A percentile compares a stretch with the other conserved stretches of the same genome.
Evolutionary conservation across 2,329 filamentous ascomycete species (phyloP).

Genomic region (Monilinia polystroma): DNA sequence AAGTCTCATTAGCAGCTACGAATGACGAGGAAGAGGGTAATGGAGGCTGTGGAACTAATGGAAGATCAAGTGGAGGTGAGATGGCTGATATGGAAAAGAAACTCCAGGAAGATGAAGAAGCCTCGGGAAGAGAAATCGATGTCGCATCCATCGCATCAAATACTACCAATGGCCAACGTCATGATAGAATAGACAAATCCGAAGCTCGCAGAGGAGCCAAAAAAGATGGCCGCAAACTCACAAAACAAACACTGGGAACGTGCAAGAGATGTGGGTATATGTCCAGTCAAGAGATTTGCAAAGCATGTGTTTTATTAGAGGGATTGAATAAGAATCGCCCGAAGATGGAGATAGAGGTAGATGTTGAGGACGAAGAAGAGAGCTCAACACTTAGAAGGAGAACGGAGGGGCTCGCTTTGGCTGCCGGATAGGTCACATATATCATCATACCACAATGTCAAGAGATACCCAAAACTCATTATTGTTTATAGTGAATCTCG

Average conservation of each 20-base stretch:
- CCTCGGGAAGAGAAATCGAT: slow-evolving; percentile 64
- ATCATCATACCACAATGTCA: slow-evolving; percentile 13
- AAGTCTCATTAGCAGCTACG: slow-evolving; percentile 39
- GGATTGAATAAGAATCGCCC: slow-evolving; percentile 79
- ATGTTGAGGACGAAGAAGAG: slow-evolving; percentile 46
- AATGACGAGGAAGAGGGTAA: slow-evolving; percentile 49
- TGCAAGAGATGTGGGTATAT: slow-evolving; percentile 92
- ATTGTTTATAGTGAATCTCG: background rate
- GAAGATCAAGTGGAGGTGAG: slow-evolving; percentile 66
- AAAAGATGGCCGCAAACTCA: slow-evolving; percentile 42
- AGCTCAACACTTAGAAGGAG: slow-evolving; percentile 51
- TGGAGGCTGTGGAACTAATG: slow-evolving; percentile 76
- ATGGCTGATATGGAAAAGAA: slow-evolving; percentile 80
- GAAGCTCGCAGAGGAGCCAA: slow-evolving; percentile 33
- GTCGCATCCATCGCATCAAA: slow-evolving; percentile 46
- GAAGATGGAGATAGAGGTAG: slow-evolving; percentile 51
- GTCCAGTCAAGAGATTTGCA: slow-evolving; percentile 90
- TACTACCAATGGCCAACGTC: slow-evolving; percentile 30
- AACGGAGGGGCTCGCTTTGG: slow-evolving; percentile 49
- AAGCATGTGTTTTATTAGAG: slow-evolving; percentile 88
- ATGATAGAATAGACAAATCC: slow-evolving; percentile 39
- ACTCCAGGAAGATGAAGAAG: slow-evolving; percentile 62
- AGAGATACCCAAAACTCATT: background rate
- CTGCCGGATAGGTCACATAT: slow-evolving; percentile 35
- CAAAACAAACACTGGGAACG: slow-evolving; percentile 74